These are phyloP conservation scores for Tulasnella sp. DNA, from an alignment of 768 basidiomycete species.

Conservation along the genomic window DNA sequence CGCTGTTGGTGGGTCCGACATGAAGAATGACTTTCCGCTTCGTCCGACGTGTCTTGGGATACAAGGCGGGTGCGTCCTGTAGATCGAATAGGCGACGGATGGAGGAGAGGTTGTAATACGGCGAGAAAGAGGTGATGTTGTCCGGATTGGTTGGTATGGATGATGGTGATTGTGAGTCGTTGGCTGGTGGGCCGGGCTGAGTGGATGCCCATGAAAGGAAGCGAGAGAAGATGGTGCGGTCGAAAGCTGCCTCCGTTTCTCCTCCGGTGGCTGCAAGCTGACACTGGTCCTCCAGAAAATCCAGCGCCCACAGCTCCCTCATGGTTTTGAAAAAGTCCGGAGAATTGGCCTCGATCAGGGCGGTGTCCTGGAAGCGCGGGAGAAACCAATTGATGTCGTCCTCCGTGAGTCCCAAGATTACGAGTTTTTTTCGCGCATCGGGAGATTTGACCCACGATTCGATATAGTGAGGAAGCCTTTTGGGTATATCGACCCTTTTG, in stretches of 20 bases:
- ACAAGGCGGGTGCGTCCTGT: slow-evolving; percentile 23
- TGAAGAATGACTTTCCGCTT: slow-evolving; percentile 83
- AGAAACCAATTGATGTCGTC: neutral
- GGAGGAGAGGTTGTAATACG: neutral
- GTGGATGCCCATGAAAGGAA: slow-evolving; percentile 7
- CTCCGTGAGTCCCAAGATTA: neutral
- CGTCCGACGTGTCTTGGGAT: slow-evolving; percentile 45
- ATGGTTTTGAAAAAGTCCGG: neutral
- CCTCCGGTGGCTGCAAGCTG: neutral
- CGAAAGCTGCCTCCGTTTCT: neutral
- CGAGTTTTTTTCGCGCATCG: neutral
- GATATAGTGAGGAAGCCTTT: neutral
- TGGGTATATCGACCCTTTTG: neutral
- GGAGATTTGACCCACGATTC: neutral
- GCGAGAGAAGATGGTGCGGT: neutral
- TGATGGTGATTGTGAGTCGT: neutral
- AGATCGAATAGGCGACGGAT: slow-evolving; percentile 17
- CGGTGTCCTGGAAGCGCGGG: neutral
- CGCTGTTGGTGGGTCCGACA: slow-evolving; percentile 95
- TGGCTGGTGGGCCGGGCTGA: neutral
- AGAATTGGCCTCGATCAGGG: neutral
- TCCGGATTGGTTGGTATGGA: neutral
- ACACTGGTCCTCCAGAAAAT: neutral
- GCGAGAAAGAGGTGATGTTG: slow-evolving; percentile 4
- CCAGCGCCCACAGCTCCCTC: slow-evolving; percentile 4